Percentiles rank a stretch among this genome's conserved stretches.
Evolutionary conservation across 345 rosid genomes (phyloP).

Genomic region (Erysimum cheiranthoides): DNA sequence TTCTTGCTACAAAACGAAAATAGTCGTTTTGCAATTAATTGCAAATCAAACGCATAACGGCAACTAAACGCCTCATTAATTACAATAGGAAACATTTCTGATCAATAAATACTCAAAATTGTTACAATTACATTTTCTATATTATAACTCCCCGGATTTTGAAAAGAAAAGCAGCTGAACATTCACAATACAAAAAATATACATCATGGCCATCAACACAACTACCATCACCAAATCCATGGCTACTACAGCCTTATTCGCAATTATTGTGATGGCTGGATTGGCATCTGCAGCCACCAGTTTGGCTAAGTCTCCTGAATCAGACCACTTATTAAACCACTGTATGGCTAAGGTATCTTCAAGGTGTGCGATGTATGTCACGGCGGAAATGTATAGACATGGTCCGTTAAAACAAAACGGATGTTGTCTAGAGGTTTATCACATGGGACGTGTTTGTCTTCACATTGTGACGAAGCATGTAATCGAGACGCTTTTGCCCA

Average conservation of each 20-base stretch:
- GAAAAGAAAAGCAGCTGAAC: neutral
- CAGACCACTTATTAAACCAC: conserved; percentile 3
- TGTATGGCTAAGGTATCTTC: conserved; percentile 39
- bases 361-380: conserved; percentile 41
- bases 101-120: neutral
- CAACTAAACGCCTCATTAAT: conserved; percentile 21
- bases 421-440: conserved; percentile 38
- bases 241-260: conserved; percentile 17
- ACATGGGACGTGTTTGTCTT: conserved; percentile 39
- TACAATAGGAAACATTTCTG: neutral
- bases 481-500: conserved; percentile 1
- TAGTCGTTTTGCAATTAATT: neutral
- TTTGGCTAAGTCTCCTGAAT: conserved; percentile 27
- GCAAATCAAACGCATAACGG: neutral
- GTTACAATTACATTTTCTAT: neutral
- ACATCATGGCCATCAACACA: conserved; percentile 16
- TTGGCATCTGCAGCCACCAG: conserved; percentile 21
- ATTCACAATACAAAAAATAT: neutral
- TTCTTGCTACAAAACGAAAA: neutral
- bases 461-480: conserved; percentile 25
- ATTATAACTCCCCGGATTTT: neutral
- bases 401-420: conserved; percentile 35
- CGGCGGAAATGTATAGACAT: conserved; percentile 25
- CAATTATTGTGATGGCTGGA: neutral
- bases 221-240: conserved; percentile 2